A percentile compares a stretch with the other conserved stretches of the same genome.
Conservation (phyloP, 345 rosid species). For the Abelmoschus esculentus region DNA sequence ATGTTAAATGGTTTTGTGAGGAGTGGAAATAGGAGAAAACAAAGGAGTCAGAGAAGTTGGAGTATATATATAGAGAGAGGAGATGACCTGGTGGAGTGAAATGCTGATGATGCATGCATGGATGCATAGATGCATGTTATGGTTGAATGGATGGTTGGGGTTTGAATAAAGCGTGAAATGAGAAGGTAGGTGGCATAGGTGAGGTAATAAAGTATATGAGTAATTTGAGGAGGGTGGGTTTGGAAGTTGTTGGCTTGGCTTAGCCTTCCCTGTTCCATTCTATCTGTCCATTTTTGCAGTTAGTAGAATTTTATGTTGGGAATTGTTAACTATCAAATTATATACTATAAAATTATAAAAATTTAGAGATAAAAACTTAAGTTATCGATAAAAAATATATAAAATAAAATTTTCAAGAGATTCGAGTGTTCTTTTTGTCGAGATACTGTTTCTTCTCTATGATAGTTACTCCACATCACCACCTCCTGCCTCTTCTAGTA, state of each 20-base stretch:
- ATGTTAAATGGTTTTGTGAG: not conserved
- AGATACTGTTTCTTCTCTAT: too few species aligned
- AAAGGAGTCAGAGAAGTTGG: not conserved
- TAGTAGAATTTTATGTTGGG: too few species aligned
- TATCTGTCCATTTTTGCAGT: not conserved
- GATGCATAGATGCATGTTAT: too few species aligned
- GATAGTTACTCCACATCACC: not conserved
- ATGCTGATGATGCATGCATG: not conserved
- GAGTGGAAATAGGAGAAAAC: conserved; percentile 10
- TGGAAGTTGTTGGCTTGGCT: not conserved
- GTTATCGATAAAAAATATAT: too few species aligned
- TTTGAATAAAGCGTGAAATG: not conserved
- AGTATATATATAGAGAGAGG: not conserved
- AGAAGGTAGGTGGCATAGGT: too few species aligned
- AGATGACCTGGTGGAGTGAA: not conserved
- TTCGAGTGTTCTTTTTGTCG: too few species aligned
- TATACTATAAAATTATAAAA: too few species aligned
- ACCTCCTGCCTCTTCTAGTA: too few species aligned
- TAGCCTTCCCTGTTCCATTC: not conserved
- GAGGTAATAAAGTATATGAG: not conserved
- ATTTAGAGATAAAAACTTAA: too few species aligned
- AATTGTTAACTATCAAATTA: too few species aligned
- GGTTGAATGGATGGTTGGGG: not conserved
- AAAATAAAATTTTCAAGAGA: too few species aligned
- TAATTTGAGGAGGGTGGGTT: not conserved